These are phyloP conservation scores for Fraxinus albicans DNA, from an alignment of 305 asterid species.

Conservation along the genomic window DNA sequence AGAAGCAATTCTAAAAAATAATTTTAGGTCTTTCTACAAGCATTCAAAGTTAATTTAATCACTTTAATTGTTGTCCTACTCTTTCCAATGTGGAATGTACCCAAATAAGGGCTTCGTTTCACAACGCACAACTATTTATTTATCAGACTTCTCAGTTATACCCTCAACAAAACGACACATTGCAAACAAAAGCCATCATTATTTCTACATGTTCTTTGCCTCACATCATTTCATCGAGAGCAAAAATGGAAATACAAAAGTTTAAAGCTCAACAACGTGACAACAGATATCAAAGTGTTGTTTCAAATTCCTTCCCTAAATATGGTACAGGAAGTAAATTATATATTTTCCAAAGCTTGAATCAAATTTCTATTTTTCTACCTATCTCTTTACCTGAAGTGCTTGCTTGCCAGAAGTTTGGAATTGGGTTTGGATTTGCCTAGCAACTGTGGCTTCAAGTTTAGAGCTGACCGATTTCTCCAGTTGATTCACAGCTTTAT, in stretches of 20 bases:
- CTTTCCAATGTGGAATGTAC: neutral
- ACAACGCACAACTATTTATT: neutral
- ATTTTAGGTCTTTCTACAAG: neutral
- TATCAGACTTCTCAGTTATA: neutral
- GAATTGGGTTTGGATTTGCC: slow-evolving; percentile 85
- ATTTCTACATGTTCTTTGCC: neutral
- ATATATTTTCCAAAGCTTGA: neutral
- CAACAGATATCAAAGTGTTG: neutral
- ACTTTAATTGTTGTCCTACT: neutral
- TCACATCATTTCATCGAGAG: neutral
- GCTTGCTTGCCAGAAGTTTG: slow-evolving; percentile 94
- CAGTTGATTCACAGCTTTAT: slow-evolving; percentile 80
- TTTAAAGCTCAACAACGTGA: neutral
- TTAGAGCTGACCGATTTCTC: slow-evolving; percentile 77
- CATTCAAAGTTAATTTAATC: neutral
- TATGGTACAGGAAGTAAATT: neutral
- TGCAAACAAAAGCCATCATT: slow-evolving; percentile 1
- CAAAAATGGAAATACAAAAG: neutral
- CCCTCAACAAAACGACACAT: neutral
- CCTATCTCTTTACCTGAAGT: slow-evolving; percentile 59
- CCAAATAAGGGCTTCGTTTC: neutral
- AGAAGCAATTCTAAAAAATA: neutral
- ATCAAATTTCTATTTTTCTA: neutral
- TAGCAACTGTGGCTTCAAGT: slow-evolving; percentile 77
- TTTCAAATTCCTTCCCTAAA: neutral